Evolutionary conservation across 306 rosid genomes (phyloP).

Genomic region (Mucuna pruriens): DNA sequence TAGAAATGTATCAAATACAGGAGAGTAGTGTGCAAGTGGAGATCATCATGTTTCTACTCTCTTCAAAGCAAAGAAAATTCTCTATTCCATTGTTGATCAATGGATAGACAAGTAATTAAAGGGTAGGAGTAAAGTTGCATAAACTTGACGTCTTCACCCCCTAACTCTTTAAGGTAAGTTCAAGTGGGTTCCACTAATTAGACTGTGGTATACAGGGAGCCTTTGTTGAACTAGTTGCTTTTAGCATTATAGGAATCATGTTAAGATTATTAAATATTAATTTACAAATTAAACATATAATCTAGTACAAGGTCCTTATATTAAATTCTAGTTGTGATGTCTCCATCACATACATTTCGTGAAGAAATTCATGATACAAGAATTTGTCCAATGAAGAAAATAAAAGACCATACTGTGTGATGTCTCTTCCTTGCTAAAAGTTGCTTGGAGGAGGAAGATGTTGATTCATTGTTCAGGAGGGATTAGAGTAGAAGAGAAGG

Average conservation of each 20-base stretch:
- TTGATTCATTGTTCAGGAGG: background rate
- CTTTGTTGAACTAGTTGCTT: background rate
- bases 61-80: constrained; percentile 78
- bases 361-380: background rate
- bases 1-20: constrained; percentile 16
- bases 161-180: constrained; percentile 30
- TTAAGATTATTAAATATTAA: background rate
- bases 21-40: constrained; percentile 51
- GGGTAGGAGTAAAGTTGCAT: constrained; percentile 60
- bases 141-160: constrained; percentile 14
- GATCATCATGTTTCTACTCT: constrained; percentile 44
- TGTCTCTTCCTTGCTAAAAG: background rate
- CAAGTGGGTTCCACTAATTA: constrained; percentile 49
- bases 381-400: background rate
- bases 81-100: constrained; percentile 31
- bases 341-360: constrained; percentile 32
- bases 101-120: constrained; percentile 32
- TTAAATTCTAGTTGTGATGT: constrained; percentile 27
- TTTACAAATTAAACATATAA: background rate
- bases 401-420: background rate
- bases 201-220: background rate
- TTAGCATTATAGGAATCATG: background rate
- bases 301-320: background rate
- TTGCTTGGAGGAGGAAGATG: constrained; percentile 1
- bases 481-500: background rate